A percentile compares a stretch with the other conserved stretches of the same genome.
Conservation (phyloP, 352 stramenopile genomes). For the Thalassiosira livingstoniorum region DNA sequence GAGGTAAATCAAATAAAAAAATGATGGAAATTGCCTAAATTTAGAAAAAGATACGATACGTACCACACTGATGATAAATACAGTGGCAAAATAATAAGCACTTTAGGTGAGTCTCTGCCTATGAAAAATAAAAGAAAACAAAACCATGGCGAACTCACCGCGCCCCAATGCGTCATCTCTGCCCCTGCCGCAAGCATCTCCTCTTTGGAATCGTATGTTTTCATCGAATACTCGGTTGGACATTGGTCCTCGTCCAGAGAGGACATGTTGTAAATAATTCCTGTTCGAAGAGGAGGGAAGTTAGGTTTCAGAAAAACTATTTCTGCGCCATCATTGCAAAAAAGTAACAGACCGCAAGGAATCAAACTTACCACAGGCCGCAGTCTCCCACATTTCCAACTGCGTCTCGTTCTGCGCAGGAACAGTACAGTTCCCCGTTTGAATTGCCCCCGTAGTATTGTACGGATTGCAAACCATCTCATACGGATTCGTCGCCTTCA, state of each 20-base stretch:
- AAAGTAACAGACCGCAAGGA: too few species aligned
- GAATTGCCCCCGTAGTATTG: conserved; percentile 13
- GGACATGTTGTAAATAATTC: conserved; percentile 20
- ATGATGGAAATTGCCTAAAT: too few species aligned
- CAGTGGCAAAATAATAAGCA: too few species aligned
- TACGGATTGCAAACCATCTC: conserved; percentile 28
- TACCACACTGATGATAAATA: too few species aligned
- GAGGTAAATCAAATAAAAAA: too few species aligned
- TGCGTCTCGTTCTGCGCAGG: background rate
- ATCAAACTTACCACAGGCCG: conserved; percentile 15
- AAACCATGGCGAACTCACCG: too few species aligned
- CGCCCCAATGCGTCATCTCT: conserved; percentile 21
- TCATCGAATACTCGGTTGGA: conserved; percentile 12
- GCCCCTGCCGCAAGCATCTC: conserved; percentile 15
- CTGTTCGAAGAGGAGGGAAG: too few species aligned
- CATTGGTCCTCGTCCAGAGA: conserved; percentile 8
- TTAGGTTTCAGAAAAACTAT: too few species aligned
- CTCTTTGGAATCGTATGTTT: conserved; percentile 15
- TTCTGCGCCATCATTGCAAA: too few species aligned
- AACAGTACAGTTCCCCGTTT: conserved; percentile 8
- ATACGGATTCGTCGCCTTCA: conserved; percentile 5
- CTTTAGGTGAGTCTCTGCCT: too few species aligned
- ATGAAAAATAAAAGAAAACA: too few species aligned
- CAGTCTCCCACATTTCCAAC: conserved; percentile 26
- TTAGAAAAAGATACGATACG: too few species aligned